These are phyloP conservation scores for Plantago elongata DNA, from an alignment of 257 asterid species.

Conservation along the genomic window DNA sequence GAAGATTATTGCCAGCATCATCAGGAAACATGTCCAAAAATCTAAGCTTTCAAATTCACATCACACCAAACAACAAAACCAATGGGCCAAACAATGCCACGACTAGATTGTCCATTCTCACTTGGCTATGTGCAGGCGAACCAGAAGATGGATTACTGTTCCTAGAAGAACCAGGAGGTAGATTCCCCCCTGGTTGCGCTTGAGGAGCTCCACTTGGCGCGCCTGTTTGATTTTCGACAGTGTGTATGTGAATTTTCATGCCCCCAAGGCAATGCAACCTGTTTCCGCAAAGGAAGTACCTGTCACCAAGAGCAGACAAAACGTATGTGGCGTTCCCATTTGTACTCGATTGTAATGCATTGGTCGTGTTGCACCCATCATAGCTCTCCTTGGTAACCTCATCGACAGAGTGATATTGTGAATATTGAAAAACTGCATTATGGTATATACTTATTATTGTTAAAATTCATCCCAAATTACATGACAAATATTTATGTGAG, in stretches of 20 bases:
- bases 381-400: constrained; percentile 48
- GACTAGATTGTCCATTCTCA: constrained; percentile 10
- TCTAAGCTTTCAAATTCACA: constrained; percentile 14
- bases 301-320: constrained; percentile 46
- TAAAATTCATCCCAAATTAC: too few relatives aligned
- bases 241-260: constrained; percentile 64
- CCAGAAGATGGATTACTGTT: constrained; percentile 33
- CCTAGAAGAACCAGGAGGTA: constrained; percentile 58
- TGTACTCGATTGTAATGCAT: constrained; percentile 54
- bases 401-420: constrained; percentile 52
- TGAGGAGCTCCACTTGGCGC: constrained; percentile 38
- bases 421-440: constrained; percentile 60
- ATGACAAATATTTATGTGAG: too few relatives aligned
- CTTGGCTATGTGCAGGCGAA: constrained; percentile 17
- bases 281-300: constrained; percentile 61
- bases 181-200: constrained; percentile 25
- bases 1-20: neutral
- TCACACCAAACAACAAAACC: constrained; percentile 12
- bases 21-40: neutral
- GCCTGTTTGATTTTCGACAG: constrained; percentile 16
- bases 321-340: constrained; percentile 56
- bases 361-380: constrained; percentile 59
- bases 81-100: constrained; percentile 20
- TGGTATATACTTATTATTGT: neutral
- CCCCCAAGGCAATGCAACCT: constrained; percentile 76